These are phyloP conservation scores for Corylus avellana DNA, from an alignment of 306 rosid genomes.

Conservation along the genomic window DNA sequence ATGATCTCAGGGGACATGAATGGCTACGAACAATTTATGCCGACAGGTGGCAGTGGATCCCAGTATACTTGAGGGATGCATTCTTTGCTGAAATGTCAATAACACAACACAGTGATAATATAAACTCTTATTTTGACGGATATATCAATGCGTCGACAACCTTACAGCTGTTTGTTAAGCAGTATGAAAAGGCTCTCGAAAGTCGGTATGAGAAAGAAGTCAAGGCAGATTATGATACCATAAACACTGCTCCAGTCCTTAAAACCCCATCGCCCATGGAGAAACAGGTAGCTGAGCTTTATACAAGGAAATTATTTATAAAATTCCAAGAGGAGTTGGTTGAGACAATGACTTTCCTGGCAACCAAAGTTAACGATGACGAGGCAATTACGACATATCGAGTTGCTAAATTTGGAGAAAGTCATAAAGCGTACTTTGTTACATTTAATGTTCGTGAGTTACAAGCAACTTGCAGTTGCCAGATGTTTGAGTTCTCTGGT, in stretches of 20 bases:
- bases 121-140: conserved; percentile 47
- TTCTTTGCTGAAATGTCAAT: conserved; percentile 42
- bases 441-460: conserved; percentile 26
- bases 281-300: conserved; percentile 37
- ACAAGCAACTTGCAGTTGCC: conserved; percentile 39
- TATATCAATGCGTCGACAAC: conserved; percentile 44
- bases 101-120: conserved; percentile 38
- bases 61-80: conserved; percentile 32
- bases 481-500: conserved; percentile 34
- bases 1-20: conserved; percentile 33
- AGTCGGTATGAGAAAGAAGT: conserved; percentile 39
- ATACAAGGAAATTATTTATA: conserved; percentile 39
- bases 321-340: conserved; percentile 41
- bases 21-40: conserved; percentile 35
- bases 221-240: conserved; percentile 36
- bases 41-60: conserved; percentile 35
- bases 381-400: conserved; percentile 17
- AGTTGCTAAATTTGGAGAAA: conserved; percentile 37
- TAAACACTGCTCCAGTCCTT: conserved; percentile 31
- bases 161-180: conserved; percentile 37
- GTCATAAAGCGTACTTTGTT: conserved; percentile 28
- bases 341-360: conserved; percentile 37
- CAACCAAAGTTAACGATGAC: conserved; percentile 34
- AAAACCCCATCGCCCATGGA: conserved; percentile 48
- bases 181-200: conserved; percentile 41